A percentile compares a stretch with the other conserved stretches of the same genome.
phyloP scores from a whole-genome alignment of 2,329 filamentous ascomycete species.

The Microsporum ferrugineum region DNA sequence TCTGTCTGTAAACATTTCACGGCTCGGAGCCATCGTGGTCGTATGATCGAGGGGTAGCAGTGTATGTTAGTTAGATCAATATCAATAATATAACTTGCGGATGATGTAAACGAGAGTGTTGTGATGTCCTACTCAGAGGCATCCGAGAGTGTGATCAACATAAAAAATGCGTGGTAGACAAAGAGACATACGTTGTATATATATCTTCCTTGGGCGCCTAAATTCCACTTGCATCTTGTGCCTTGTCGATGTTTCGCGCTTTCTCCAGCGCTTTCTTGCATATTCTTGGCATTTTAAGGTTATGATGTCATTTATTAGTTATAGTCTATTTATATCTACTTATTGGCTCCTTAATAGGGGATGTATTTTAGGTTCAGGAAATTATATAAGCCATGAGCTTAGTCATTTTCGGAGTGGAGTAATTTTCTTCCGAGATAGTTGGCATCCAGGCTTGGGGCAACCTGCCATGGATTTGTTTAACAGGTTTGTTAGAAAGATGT shows the following conservation, averaged over 20 bases:
- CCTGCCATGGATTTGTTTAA: no score
- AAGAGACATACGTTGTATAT: not conserved
- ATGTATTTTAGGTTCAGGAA: no score
- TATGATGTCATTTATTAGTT: not conserved
- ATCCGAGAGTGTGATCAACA: not conserved
- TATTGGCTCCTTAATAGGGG: no score
- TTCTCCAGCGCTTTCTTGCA: not conserved
- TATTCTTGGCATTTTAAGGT: not conserved
- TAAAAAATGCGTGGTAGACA: not conserved
- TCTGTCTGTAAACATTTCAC: slow-evolving; percentile 73
- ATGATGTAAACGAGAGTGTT: not conserved
- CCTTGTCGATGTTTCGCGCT: slow-evolving; percentile 1
- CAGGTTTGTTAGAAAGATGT: no score
- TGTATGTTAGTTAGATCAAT: not conserved
- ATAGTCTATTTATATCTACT: no score
- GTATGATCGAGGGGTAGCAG: not conserved
- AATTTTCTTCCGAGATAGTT: no score
- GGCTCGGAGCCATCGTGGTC: not conserved
- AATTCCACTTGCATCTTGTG: not conserved
- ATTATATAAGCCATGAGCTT: no score
- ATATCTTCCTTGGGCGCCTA: not conserved
- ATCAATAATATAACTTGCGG: not conserved
- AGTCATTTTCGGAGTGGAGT: no score
- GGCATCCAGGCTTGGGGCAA: no score
- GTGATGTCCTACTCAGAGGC: not conserved